These are phyloP conservation scores for Penstemon eatonii DNA, from an alignment of 257 asterid genomes.

Conservation along the genomic window DNA sequence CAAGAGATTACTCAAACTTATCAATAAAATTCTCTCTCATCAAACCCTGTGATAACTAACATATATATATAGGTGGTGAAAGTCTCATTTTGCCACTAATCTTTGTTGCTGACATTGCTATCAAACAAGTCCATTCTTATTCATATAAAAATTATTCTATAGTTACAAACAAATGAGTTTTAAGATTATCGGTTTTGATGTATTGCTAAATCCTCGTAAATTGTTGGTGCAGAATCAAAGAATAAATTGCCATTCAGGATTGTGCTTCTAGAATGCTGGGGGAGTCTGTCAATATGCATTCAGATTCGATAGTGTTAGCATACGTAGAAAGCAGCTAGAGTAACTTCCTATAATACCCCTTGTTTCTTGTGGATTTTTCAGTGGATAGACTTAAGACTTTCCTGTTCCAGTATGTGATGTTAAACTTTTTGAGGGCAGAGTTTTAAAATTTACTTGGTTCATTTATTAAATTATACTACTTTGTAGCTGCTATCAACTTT, in stretches of 20 bases:
- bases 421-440: conserved; percentile 1
- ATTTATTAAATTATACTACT: conserved; percentile 12
- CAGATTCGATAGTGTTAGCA: conserved; percentile 19
- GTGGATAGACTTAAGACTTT: conserved; percentile 27
- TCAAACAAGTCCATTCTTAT: no score
- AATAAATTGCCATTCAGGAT: conserved; percentile 16
- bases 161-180: neutral
- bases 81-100: no score
- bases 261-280: conserved; percentile 26
- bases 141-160: no score
- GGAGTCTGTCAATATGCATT: conserved; percentile 9
- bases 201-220: conserved; percentile 13
- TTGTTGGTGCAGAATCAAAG: conserved; percentile 32
- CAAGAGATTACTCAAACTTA: no score
- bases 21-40: no score
- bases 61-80: no score
- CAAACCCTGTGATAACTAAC: no score
- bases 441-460: conserved; percentile 13
- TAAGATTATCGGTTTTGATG: neutral
- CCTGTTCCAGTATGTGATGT: conserved; percentile 15
- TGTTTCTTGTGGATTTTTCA: conserved; percentile 36
- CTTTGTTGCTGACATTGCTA: no score
- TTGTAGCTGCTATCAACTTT: conserved; percentile 19
- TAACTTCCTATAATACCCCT: conserved; percentile 19
- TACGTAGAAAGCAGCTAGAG: conserved; percentile 26